Evolutionary conservation across 2,329 filamentous ascomycete species (phyloP), one percentile per base, ranked within the genome.

Genomic region (Fusarium avenaceum): DNA sequence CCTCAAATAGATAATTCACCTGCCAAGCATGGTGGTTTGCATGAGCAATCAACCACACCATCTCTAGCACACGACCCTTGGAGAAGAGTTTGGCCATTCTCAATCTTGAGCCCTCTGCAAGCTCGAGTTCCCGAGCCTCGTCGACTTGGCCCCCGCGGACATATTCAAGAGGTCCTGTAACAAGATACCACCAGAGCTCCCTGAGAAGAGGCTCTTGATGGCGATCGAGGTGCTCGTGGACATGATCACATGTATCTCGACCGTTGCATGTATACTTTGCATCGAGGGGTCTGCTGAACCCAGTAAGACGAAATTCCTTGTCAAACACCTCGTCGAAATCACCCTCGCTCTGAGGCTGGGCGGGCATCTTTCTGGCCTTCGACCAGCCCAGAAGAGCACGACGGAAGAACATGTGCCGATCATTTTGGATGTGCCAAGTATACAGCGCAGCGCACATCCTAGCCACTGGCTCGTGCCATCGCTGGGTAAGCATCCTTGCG

Each of bases 381-480:
- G 57, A 46, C 73, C 74, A 77, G 15, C 75, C 75, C 13, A 77
- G 32, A 0, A 77, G 7, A 1, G 75, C 75, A 19, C 75, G 75
- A 4, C 75, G 75, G 24, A 77, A 62, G 57, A 76, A 77, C 65
- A 76, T 63, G n/a, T 77, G 75, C 6, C 75, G 64, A 53, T 77
- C 75, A 26, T 77, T 77, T 10, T 75, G 73, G 3, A 77, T 76
- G 44, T 77, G 75, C 75, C 75, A 77, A 14, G 74, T 74, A 38
- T 77, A 77, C 10, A 77, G 51, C 4, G 72, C 72, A 11, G 75
- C 70, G 38, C 74, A 75, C 75, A 77, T 76, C 40, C 72, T 70
- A 22, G 75, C 75, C 7, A 73, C 72, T 14, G 75, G 75, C 43
- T 77, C 75, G n/a, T 75, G 69, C 75, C 74, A 77, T 32, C 75